Percentiles rank a stretch among this genome's conserved stretches.
Evolutionary conservation across 2,329 filamentous ascomycete species (phyloP).

Genomic region (Hymenoscyphus salicellus): DNA sequence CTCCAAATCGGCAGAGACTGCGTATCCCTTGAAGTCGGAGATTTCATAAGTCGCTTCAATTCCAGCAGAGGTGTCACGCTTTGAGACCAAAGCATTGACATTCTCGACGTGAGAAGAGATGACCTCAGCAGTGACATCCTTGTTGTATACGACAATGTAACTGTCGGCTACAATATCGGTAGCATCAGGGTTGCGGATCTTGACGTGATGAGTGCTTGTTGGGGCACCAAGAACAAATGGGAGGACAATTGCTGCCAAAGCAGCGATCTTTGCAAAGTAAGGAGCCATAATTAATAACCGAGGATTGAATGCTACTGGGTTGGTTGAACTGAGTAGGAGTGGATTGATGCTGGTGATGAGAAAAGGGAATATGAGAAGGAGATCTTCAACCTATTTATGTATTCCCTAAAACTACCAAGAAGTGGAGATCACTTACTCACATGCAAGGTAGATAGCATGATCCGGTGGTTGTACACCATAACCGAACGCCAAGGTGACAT

Average conservation of each 20-base stretch:
- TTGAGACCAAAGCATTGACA: conserved; percentile 50
- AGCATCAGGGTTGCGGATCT: conserved; percentile 46
- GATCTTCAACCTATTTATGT: not conserved
- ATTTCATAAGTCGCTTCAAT: conserved; percentile 32
- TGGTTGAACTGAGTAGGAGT: not conserved
- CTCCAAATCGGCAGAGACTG: conserved; percentile 27
- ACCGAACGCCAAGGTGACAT: conserved; percentile 5
- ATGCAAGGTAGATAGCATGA: conserved; percentile 1
- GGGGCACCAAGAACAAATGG: conserved; percentile 30
- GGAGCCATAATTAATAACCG: conserved; percentile 26
- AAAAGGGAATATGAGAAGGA: not conserved
- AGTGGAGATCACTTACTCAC: not conserved
- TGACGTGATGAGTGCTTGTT: conserved; percentile 28
- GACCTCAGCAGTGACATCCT: conserved; percentile 46
- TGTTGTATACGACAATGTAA: conserved; percentile 66
- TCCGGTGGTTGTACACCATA: not conserved
- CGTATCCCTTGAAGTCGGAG: conserved; percentile 29
- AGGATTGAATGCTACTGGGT: not conserved
- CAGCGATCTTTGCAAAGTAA: conserved; percentile 30
- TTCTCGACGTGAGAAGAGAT: conserved; percentile 50
- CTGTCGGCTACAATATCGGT: conserved; percentile 51
- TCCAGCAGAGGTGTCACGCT: conserved; percentile 47
- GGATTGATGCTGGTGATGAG: conserved; percentile 5
- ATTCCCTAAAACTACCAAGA: not conserved
- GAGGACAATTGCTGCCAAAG: conserved; percentile 30